Evolutionary conservation across 1,284 basidiomycete genomes (phyloP), one percentile per base, ranked within the genome.

Genomic region (Ustilago cynodontis): DNA sequence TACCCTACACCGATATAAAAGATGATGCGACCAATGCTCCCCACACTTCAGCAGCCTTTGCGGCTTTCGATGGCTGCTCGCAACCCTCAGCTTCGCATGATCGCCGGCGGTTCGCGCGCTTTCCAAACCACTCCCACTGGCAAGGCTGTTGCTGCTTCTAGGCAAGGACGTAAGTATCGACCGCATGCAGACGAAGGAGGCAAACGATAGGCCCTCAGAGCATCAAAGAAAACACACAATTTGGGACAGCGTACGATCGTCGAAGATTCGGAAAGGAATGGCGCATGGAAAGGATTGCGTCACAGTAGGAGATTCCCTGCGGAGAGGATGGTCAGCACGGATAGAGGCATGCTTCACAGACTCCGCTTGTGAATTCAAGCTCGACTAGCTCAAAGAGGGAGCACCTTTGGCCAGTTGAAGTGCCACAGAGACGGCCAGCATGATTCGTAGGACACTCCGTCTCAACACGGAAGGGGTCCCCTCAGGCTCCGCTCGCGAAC

Each of bases 81-180:
- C 54, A 78, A 72, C 69, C 80, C 80, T 13, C 78, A 80, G 50
- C 67, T 81, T 9, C 67, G 80, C 41, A 50, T 81, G 57, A 81
- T 81, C 68, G 76, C 72, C 9, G 70, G 66, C 24, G 80, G 80
- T 29, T 74, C 75, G 49, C 68, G 80, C 18, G 66, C 76, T 10
- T 81, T 81, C 75, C 71, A 72, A 58, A 70, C 79, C 16, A 68
- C 65, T 24, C 33, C 43, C 28, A 53, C 62, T 20, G 58, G 65
- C 51, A 66, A 65, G 43, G 35, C 43, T 18, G 71, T 71, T 31
- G 75, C 75, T 26, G 71, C 74, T 59, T 72, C 69, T n/a, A 64
- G 62, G 13, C 74, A 78, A 53, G 72, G 72, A 37, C 73, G 71
- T 74, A 62, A 78, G 76, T 72, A 69, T 75, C 53, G 9, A 18